A percentile compares a stretch with the other conserved stretches of the same genome.
Conservation (phyloP, 1,284 basidiomycete species). For the Bondarzewia mesenterica region DNA sequence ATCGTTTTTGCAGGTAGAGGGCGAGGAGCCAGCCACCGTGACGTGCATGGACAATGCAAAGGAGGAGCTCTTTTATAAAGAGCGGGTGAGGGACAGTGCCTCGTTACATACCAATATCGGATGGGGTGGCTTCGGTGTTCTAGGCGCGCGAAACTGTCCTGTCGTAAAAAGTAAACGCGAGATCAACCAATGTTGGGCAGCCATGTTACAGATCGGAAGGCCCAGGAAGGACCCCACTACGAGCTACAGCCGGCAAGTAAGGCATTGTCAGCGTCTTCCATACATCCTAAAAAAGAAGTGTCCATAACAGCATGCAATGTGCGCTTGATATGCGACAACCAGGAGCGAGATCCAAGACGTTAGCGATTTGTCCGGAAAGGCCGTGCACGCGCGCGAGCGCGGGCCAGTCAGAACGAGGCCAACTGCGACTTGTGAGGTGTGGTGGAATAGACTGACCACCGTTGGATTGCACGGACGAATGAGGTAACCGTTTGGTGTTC, state of each 20-base stretch:
- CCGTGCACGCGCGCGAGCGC: not conserved
- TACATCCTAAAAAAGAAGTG: too few species aligned
- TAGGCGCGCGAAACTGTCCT: conserved; percentile 3
- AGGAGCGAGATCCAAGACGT: not conserved
- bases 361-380: conserved; percentile 4
- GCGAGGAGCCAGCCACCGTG: not conserved
- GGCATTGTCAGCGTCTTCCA: too few species aligned
- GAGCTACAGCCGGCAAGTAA: not conserved
- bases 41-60: not conserved
- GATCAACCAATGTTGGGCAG: conserved; percentile 1
- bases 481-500: conserved; percentile 2
- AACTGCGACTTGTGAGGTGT: not conserved
- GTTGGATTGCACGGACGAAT: not conserved
- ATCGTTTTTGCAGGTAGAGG: not conserved
- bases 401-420: conserved; percentile 2
- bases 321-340: not conserved
- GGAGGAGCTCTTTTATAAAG: conserved; percentile 7
- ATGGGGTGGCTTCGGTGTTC: conserved; percentile 5
- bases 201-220: not conserved
- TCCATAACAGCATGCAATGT: too few species aligned
- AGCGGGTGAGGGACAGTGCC: not conserved
- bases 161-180: conserved; percentile 8
- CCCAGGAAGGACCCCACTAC: not conserved
- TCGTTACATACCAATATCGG: not conserved
- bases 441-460: not conserved